These are phyloP conservation scores for Penicillium cosmopolitanum DNA, from an alignment of 495 filamentous ascomycete genomes.

Conservation along the genomic window DNA sequence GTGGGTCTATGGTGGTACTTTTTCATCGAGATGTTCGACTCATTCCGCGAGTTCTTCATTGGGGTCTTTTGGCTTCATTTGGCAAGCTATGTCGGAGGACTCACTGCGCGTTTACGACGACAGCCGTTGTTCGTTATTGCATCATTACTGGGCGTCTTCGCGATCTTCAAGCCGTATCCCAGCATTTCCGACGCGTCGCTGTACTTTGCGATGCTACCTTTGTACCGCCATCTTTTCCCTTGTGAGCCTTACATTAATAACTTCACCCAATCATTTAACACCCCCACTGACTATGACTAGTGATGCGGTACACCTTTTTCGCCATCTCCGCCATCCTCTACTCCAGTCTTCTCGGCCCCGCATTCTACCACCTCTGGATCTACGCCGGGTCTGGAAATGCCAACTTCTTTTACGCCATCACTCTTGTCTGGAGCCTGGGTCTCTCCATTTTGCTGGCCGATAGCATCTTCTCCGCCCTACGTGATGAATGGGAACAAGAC, in stretches of 20 bases:
- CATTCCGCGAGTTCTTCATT: constrained; percentile 94
- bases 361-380: constrained; percentile 98
- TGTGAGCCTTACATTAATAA: constrained; percentile 52
- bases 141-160: constrained; percentile 81
- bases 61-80: constrained; percentile 98
- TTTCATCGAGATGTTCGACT: constrained; percentile 99
- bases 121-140: constrained; percentile 87
- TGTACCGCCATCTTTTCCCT: constrained; percentile 95
- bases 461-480: constrained; percentile 79
- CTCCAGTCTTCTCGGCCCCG: constrained; percentile 83
- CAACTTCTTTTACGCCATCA: constrained; percentile 99
- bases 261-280: neutral
- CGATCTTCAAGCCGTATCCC: constrained; percentile 95
- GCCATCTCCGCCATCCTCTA: constrained; percentile 81
- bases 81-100: constrained; percentile 79
- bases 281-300: constrained; percentile 40
- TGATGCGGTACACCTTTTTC: constrained; percentile 94
- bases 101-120: constrained; percentile 75
- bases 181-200: constrained; percentile 85
- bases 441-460: constrained; percentile 81
- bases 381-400: constrained; percentile 97
- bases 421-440: constrained; percentile 92
- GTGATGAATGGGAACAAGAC: constrained; percentile 95
- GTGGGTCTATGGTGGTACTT: constrained; percentile 99
- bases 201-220: constrained; percentile 78